Percentiles rank a stretch among this genome's conserved stretches.
Evolutionary conservation across 2,329 filamentous ascomycete genomes (phyloP).

Genomic region (Zasmidium angulare): DNA sequence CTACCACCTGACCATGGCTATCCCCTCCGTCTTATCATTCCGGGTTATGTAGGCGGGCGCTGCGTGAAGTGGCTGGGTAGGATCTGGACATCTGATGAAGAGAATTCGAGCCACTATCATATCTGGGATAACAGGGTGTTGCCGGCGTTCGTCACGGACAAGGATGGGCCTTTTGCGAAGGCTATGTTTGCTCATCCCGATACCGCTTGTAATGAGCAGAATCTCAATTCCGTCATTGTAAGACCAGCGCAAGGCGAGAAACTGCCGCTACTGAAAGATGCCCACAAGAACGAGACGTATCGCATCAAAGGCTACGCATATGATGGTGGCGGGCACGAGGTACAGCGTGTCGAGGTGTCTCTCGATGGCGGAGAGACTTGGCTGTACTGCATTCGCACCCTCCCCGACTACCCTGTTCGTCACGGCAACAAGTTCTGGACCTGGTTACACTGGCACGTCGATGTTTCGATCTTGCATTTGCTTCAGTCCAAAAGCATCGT

Average conservation of each 20-base stretch:
- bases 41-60: slow-evolving; percentile 44
- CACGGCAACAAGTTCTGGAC: slow-evolving; percentile 57
- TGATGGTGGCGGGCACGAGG: slow-evolving; percentile 51
- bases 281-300: slow-evolving; percentile 45
- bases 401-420: slow-evolving; percentile 50
- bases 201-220: slow-evolving; percentile 52
- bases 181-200: slow-evolving; percentile 51
- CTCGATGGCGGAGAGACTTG: slow-evolving; percentile 50
- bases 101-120: slow-evolving; percentile 48
- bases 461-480: slow-evolving; percentile 48
- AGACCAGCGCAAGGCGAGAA: slow-evolving; percentile 49
- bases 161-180: slow-evolving; percentile 49
- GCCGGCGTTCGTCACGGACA: slow-evolving; percentile 50
- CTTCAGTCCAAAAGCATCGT: slow-evolving; percentile 44
- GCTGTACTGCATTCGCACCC: slow-evolving; percentile 51
- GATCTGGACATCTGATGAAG: slow-evolving; percentile 42
- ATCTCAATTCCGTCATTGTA: slow-evolving; percentile 50
- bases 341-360: slow-evolving; percentile 51
- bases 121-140: slow-evolving; percentile 53
- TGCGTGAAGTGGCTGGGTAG: slow-evolving; percentile 45
- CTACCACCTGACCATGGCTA: slow-evolving; percentile 47
- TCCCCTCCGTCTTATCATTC: slow-evolving; percentile 43
- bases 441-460: slow-evolving; percentile 55
- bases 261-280: slow-evolving; percentile 40
- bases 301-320: slow-evolving; percentile 51